A percentile compares a stretch with the other conserved stretches of the same genome.
phyloP scores from a whole-genome alignment of 441 rosid species.

The Flueggea neowawraea region DNA sequence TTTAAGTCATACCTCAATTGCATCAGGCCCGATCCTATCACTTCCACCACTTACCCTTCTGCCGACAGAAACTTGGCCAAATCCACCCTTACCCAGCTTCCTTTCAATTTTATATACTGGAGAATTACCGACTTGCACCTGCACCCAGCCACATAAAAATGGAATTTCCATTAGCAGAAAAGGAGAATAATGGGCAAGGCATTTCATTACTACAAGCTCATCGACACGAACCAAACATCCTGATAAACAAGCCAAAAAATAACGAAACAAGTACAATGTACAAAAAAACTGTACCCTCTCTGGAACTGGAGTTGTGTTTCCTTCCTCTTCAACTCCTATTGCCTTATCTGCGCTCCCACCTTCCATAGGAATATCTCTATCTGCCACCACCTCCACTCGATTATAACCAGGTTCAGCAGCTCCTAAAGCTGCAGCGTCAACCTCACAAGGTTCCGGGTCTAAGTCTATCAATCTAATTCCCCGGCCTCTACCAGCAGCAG shows the following conservation, averaged over 20 bases:
- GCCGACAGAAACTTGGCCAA: conserved; percentile 97
- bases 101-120: conserved; percentile 85
- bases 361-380: conserved; percentile 74
- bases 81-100: conserved; percentile 96
- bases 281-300: conserved; percentile 60
- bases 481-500: conserved; percentile 85
- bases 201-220: not conserved
- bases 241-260: not conserved
- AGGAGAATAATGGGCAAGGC: not conserved
- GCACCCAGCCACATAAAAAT: conserved; percentile 10
- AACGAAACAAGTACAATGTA: conserved; percentile 10
- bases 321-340: conserved; percentile 80
- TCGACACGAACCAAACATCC: not conserved
- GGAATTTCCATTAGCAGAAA: not conserved
- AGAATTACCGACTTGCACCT: conserved; percentile 76
- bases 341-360: conserved; percentile 77
- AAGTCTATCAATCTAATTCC: conserved; percentile 84
- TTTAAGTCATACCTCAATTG: conserved; percentile 64
- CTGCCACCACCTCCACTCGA: conserved; percentile 72
- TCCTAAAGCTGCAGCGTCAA: conserved; percentile 59
- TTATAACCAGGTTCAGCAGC: conserved; percentile 66
- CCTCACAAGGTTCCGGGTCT: conserved; percentile 82
- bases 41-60: conserved; percentile 80
- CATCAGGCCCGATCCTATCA: conserved; percentile 85
- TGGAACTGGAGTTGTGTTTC: conserved; percentile 77